Percentiles rank a stretch among this genome's conserved stretches.
Evolutionary conservation across 306 rosid species (phyloP).

Genomic region (Cicer arietinum): DNA sequence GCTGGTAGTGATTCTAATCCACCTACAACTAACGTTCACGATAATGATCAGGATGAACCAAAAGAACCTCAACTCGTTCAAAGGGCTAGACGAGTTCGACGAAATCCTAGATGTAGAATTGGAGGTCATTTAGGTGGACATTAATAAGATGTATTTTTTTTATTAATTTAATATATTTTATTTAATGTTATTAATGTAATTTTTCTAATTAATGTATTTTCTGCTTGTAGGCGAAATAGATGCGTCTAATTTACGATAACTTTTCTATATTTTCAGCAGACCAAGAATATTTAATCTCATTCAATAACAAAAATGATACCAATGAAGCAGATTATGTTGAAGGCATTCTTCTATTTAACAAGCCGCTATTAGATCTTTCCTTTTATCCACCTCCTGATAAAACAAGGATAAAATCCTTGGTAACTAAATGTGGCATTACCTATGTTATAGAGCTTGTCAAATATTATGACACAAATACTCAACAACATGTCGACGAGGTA

Average conservation of each 20-base stretch:
- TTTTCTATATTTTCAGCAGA: conserved; percentile 61
- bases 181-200: neutral
- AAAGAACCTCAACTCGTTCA: too few species aligned
- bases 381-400: conserved; percentile 59
- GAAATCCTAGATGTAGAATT: too few species aligned
- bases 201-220: too few species aligned
- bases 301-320: too few species aligned
- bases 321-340: conserved; percentile 60
- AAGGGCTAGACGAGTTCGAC: too few species aligned
- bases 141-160: too few species aligned
- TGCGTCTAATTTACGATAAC: conserved; percentile 58
- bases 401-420: conserved; percentile 53
- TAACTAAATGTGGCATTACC: conserved; percentile 55
- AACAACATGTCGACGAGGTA: conserved; percentile 48
- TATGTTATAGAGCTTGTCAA: conserved; percentile 61
- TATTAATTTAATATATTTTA: too few species aligned
- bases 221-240: conserved; percentile 66
- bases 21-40: too few species aligned
- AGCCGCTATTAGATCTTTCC: conserved; percentile 59
- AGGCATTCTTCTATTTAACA: conserved; percentile 61
- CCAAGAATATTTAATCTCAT: conserved; percentile 66
- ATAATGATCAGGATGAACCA: too few species aligned
- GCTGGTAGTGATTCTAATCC: too few species aligned
- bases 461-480: conserved; percentile 51
- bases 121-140: too few species aligned